Percentiles rank a stretch among this genome's conserved stretches.
These are phyloP conservation scores for Dioscorea alata DNA, from an alignment of 106 monocot species.

Conservation along the genomic window DNA sequence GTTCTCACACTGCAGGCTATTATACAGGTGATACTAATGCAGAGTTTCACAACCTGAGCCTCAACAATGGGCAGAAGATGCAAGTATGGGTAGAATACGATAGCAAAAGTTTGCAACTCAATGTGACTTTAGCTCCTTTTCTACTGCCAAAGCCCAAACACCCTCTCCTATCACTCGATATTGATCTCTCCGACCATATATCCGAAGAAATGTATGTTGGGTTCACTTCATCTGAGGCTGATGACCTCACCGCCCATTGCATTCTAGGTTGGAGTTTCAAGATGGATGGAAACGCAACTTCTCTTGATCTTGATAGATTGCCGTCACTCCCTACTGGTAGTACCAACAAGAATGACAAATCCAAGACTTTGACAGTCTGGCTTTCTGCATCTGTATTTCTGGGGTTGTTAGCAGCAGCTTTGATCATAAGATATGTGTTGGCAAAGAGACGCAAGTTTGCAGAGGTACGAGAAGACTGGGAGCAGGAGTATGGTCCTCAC, in stretches of 20 bases:
- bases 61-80: slow-evolving; percentile 21
- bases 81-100: slow-evolving; percentile 28
- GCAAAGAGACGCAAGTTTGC: neutral
- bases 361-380: neutral
- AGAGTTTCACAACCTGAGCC: slow-evolving; percentile 1
- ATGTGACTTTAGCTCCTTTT: slow-evolving; percentile 16
- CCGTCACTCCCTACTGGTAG: slow-evolving; percentile 1
- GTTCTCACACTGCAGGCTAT: slow-evolving; percentile 4
- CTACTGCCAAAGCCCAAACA: slow-evolving; percentile 2
- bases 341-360: slow-evolving; percentile 1
- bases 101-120: slow-evolving; percentile 6
- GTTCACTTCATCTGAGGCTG: slow-evolving; percentile 13
- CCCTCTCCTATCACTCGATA: slow-evolving; percentile 14
- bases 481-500: too few relatives aligned
- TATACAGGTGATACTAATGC: too few relatives aligned
- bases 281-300: slow-evolving; percentile 2
- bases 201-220: slow-evolving; percentile 21
- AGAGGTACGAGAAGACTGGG: too few relatives aligned
- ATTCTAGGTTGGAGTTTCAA: slow-evolving; percentile 27
- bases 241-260: slow-evolving; percentile 5
- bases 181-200: slow-evolving; percentile 15
- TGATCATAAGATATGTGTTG: neutral
- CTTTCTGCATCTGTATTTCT: neutral
- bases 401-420: neutral
- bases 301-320: neutral